Evolutionary conservation across 805 yeast genomes (phyloP).

Genomic region (Ogataea ramenticola): DNA sequence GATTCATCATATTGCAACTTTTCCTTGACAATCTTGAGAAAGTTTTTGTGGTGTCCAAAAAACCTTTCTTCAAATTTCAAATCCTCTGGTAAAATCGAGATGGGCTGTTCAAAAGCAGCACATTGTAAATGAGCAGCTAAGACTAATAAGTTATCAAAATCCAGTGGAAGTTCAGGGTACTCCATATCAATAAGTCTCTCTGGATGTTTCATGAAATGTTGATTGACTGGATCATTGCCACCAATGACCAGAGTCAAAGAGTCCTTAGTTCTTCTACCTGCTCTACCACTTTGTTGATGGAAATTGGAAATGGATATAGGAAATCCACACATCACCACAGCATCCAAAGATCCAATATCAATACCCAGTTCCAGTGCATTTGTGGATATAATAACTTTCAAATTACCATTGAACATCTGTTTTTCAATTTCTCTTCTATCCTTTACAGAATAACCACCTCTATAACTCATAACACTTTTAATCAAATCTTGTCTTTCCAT

Average conservation of each 20-base stretch:
- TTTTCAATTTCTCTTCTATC: slow-evolving; percentile 85
- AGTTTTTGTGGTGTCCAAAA: slow-evolving; percentile 37
- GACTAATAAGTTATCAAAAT: slow-evolving; percentile 53
- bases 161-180: slow-evolving; percentile 52
- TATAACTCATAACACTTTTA: slow-evolving; percentile 78
- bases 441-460: slow-evolving; percentile 88
- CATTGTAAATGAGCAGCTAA: slow-evolving; percentile 86
- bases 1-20: slow-evolving; percentile 34
- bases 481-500: slow-evolving; percentile 37
- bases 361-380: slow-evolving; percentile 94
- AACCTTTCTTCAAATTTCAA: slow-evolving; percentile 46
- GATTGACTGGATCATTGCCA: slow-evolving; percentile 79
- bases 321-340: slow-evolving; percentile 88
- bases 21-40: slow-evolving; percentile 20
- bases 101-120: slow-evolving; percentile 83
- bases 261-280: slow-evolving; percentile 83
- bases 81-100: slow-evolving; percentile 24
- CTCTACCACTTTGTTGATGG: slow-evolving; percentile 96
- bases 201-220: slow-evolving; percentile 69
- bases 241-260: slow-evolving; percentile 82
- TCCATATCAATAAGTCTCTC: slow-evolving; percentile 46
- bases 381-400: slow-evolving; percentile 86
- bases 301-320: slow-evolving; percentile 82
- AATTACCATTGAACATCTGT: slow-evolving; percentile 82
- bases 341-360: slow-evolving; percentile 88